phyloP scores from a whole-genome alignment of 805 yeast genomes.

The Kuraishia ogatae region DNA sequence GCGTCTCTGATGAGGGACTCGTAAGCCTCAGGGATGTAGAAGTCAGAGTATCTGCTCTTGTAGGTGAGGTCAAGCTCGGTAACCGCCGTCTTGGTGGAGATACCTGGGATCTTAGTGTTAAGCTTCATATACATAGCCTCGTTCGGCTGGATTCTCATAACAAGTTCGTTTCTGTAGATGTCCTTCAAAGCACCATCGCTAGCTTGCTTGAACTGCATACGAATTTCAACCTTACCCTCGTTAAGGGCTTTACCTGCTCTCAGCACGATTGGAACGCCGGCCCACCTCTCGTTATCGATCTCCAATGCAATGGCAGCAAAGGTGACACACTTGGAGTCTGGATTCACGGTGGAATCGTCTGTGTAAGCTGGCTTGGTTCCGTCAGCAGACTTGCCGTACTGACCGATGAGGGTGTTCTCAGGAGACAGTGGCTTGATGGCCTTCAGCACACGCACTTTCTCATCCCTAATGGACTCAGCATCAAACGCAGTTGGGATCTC shows the following conservation, averaged over 20 bases:
- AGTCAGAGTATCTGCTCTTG: constrained; percentile 68
- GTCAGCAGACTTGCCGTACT: constrained; percentile 76
- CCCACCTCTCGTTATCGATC: constrained; percentile 94
- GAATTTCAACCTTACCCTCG: constrained; percentile 89
- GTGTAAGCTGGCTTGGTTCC: constrained; percentile 85
- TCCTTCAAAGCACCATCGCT: constrained; percentile 74
- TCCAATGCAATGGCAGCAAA: constrained; percentile 78
- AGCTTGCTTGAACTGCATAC: constrained; percentile 85
- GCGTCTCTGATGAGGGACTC: constrained; percentile 93
- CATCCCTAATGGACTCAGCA: constrained; percentile 93
- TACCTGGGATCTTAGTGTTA: constrained; percentile 91
- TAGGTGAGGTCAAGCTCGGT: constrained; percentile 91
- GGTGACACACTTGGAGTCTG: constrained; percentile 81
- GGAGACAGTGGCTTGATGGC: constrained; percentile 63
- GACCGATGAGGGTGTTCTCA: constrained; percentile 74
- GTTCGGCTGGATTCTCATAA: constrained; percentile 87
- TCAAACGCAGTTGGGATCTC: constrained; percentile 89
- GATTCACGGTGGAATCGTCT: constrained; percentile 85
- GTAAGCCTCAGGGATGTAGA: constrained; percentile 97
- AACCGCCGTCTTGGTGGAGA: constrained; percentile 69
- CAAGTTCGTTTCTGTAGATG: constrained; percentile 87
- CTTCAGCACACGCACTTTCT: constrained; percentile 87
- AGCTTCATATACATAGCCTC: constrained; percentile 91
- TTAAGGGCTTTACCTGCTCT: constrained; percentile 98
- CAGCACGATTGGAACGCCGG: constrained; percentile 91